Conservation (phyloP, 352 stramenopile genomes). For the Globisporangium paroecandrum region DNA sequence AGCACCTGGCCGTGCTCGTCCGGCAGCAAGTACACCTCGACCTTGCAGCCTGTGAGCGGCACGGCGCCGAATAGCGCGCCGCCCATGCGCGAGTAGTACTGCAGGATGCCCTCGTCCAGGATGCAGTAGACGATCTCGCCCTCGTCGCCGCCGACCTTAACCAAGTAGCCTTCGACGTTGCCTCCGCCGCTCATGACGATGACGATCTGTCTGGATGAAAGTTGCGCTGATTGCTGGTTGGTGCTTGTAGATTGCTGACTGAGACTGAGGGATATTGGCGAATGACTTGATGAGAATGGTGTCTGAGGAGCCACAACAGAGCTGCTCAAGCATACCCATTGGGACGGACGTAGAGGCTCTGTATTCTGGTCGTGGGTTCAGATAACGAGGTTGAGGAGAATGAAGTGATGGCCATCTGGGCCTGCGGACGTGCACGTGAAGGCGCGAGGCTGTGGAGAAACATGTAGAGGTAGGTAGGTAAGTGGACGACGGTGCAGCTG, state of each 20-base stretch:
- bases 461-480: background rate
- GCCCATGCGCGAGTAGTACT: constrained; percentile 77
- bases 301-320: background rate
- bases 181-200: constrained; percentile 47
- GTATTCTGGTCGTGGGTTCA: constrained; percentile 2
- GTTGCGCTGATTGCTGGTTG: background rate
- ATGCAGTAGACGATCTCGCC: constrained; percentile 78
- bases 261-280: background rate
- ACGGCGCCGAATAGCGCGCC: constrained; percentile 59
- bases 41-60: constrained; percentile 66
- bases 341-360: background rate
- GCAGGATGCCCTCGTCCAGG: constrained; percentile 75
- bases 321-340: background rate
- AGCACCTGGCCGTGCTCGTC: constrained; percentile 35
- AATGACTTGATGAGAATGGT: background rate
- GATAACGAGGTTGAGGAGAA: background rate
- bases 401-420: background rate
- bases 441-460: background rate
- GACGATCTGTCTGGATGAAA: background rate
- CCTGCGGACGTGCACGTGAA: background rate
- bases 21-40: constrained; percentile 69
- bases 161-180: constrained; percentile 81
- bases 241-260: background rate
- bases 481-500: background rate
- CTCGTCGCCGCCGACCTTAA: constrained; percentile 63